Base-by-base conservation (phyloP, 2,329 filamentous ascomycete species). In the Nannizziopsis arthrosporioides region DNA sequence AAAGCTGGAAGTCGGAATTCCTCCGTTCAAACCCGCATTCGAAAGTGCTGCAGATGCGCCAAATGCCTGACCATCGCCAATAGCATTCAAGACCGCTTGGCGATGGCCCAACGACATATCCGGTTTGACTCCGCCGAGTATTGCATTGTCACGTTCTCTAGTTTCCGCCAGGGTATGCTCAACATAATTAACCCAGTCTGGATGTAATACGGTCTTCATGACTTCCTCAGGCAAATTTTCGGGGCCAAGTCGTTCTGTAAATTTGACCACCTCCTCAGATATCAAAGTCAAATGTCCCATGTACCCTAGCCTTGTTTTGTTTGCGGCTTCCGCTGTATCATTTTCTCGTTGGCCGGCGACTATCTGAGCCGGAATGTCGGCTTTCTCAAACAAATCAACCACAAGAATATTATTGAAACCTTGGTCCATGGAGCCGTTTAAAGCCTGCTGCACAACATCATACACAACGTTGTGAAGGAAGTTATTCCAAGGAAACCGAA, bases 381-480 rank as follows among this genome's bases (percentile, higher is more conserved):
- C 90, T 43, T 81, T 83, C 61, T 94, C 86, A 59, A 98, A 98
- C 15, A 98, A 78, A 56, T 94, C 90, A 51, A 95, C 83, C 10
- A 92, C 90, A 44, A 98, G 72, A 42, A 80, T 82, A 9, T 86
- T 82, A 66, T 98, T 98, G 69, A 84, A 95, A 22, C 92, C 89
- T 51, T 88, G 84, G 57, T 96, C 90, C 85, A 98, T 94, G 0
- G 88, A 88, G 7, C 92, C 92, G 62, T 98, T 98, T 67, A 98
- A 96, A 1, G 98, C 92, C 70, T 98, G 92, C 65, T 98, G 92
- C 38, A 98, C 86, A 60, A 98, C 89, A 64, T 98, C 92, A 63
- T 98, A 98, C 42, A 98, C 92, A 38, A 98, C 92, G 61, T 98
- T 98, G 68, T 98, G 92, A 39, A 98, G 76, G 62, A 98, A 98